A percentile compares a stretch with the other conserved stretches of the same genome.
Evolutionary conservation across 2,329 filamentous ascomycete genomes (phyloP).

Genomic region (Xylaria sp.): DNA sequence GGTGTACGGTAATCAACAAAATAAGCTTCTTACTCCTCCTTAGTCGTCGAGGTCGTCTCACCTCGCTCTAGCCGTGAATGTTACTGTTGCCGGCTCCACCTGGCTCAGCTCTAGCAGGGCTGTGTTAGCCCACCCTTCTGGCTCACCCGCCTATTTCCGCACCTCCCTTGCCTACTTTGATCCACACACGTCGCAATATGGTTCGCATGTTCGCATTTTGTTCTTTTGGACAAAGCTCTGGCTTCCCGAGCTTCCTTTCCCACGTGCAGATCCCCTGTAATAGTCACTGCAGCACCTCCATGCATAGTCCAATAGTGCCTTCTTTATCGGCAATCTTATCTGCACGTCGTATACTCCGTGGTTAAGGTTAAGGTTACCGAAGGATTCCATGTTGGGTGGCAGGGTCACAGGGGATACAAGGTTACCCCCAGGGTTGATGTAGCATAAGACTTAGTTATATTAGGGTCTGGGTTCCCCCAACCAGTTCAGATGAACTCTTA

Average conservation of each 20-base stretch:
- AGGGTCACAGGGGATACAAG: neutral
- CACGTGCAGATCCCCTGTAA: neutral
- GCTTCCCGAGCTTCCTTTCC: neutral
- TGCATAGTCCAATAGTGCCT: neutral
- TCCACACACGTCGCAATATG: neutral
- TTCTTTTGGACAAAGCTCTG: no score
- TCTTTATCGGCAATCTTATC: neutral
- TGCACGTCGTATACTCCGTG: neutral
- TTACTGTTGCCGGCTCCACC: slow-evolving; percentile 1
- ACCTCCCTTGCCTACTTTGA: neutral
- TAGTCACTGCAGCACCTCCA: neutral
- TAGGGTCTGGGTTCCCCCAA: neutral
- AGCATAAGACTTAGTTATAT: neutral
- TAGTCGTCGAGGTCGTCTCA: neutral
- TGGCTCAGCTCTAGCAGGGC: neutral
- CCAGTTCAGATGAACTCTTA: no score
- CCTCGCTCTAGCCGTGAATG: neutral
- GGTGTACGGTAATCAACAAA: no score
- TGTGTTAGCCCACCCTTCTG: neutral
- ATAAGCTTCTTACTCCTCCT: neutral
- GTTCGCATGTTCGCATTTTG: no score
- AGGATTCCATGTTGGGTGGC: neutral
- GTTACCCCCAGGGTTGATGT: neutral
- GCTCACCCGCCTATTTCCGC: neutral
- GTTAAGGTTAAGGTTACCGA: neutral